phyloP scores from a whole-genome alignment of 495 filamentous ascomycete genomes.

The Penicillium paradoxum region DNA sequence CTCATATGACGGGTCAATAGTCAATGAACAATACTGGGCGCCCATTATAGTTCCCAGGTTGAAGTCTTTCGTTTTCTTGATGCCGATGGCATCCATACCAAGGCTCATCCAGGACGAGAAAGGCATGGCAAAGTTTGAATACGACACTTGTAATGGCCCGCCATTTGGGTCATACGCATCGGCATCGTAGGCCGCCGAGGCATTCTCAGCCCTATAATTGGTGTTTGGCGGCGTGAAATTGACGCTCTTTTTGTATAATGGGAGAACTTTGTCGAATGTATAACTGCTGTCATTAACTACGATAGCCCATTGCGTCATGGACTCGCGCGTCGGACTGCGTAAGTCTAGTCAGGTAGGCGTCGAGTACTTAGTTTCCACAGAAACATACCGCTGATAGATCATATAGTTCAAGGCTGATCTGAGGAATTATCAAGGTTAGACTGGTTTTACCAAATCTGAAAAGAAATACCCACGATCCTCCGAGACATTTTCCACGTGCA shows the following conservation, averaged over 20 bases:
- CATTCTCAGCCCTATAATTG: constrained; percentile 31
- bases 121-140: constrained; percentile 42
- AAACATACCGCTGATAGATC: constrained; percentile 34
- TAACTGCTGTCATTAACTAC: constrained; percentile 52
- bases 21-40: constrained; percentile 33
- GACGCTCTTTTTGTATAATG: constrained; percentile 50
- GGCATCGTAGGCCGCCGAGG: constrained; percentile 40
- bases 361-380: not conserved
- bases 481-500: constrained; percentile 32
- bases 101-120: constrained; percentile 39
- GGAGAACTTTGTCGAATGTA: constrained; percentile 46
- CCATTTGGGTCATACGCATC: constrained; percentile 24
- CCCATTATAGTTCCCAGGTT: constrained; percentile 40
- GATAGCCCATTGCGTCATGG: constrained; percentile 53
- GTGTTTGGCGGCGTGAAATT: constrained; percentile 50
- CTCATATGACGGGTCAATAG: constrained; percentile 31
- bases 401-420: constrained; percentile 48
- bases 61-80: constrained; percentile 32
- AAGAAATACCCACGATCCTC: constrained; percentile 25
- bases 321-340: constrained; percentile 31
- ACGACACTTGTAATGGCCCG: constrained; percentile 49
- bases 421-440: not conserved
- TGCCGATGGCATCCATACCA: constrained; percentile 37
- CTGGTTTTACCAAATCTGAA: not conserved
- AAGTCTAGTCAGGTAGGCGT: not conserved